Evolutionary conservation across 2,329 filamentous ascomycete species (phyloP), one percentile per base, ranked within the genome.

Genomic region (Botrytis galanthina): DNA sequence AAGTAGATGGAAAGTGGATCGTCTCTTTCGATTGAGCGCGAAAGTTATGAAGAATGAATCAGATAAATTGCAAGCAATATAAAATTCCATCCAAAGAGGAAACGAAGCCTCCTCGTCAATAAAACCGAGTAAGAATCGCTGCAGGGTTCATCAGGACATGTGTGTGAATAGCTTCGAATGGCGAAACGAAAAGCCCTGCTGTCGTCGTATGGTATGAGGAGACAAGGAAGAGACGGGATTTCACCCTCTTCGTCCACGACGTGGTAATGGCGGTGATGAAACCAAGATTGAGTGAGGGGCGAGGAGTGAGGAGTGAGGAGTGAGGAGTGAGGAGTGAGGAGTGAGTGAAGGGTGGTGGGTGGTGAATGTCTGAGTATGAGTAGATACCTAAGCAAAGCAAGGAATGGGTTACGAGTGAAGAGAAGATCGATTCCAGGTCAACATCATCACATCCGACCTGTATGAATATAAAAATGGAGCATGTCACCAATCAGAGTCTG

Each of bases 161-260:
- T 14, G 26, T 48, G 62, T 35, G 62, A 66, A 66, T 66, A 66
- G 62, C 62, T 66, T 66, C 62, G 20, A 48, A 18, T 32, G 48
- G 35, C 42, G 62, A 66, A 66, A 66, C 62, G 29, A 48, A 48
- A 18, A 66, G 62, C 62, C 62, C 29, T 32, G 42, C 42, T 35
- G 6, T 48, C 62, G 26, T 48, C 18, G 29, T 35, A 5, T 16
- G 9, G 3, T 4, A 4, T 6, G 12, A 18, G 44, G n/a, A 35
- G 42, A 48, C 9, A 9, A 32, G 54, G n/a, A 22, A 20, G 29
- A 39, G 60, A n/a, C 10, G 14, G 35, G 16, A n/a, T n/a, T 62
- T 8, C 14, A 4, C 60, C 35, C 60, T n/a, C 60, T 18, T 9
- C 35, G 12, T 39, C 60, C 9, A 37, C 35, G 35, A n/a, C 39